Evolutionary conservation across 495 filamentous ascomycete species (phyloP).

Genomic region (Penicillium robsamsonii): DNA sequence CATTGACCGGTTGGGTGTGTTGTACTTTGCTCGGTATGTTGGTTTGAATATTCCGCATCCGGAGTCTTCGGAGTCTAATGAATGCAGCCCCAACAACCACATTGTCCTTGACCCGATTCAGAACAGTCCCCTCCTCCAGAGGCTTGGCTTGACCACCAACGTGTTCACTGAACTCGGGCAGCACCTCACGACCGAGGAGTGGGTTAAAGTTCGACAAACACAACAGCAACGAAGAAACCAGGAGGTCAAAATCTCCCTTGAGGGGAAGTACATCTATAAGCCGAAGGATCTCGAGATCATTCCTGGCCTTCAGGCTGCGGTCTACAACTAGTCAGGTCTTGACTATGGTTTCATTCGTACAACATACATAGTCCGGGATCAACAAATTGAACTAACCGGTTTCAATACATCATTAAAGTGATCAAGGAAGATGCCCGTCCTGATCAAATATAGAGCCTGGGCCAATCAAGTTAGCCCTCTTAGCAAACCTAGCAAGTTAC

Average conservation of each 20-base stretch:
- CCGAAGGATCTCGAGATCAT: slow-evolving; percentile 49
- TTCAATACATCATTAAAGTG: not conserved
- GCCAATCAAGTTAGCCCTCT: too few relatives aligned
- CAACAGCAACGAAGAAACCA: slow-evolving; percentile 44
- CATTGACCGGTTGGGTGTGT: slow-evolving; percentile 49
- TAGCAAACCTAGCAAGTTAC: not conserved
- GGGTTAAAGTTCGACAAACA: slow-evolving; percentile 36
- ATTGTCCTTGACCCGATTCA: slow-evolving; percentile 41
- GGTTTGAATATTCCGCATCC: not conserved
- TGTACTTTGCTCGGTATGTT: slow-evolving; percentile 43
- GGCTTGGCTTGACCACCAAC: slow-evolving; percentile 39
- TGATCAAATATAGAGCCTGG: too few relatives aligned
- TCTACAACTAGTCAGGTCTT: slow-evolving; percentile 38
- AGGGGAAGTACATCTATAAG: slow-evolving; percentile 38
- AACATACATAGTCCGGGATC: not conserved
- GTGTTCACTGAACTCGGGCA: slow-evolving; percentile 34
- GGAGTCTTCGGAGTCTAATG: not conserved
- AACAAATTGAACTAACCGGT: not conserved
- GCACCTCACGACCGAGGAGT: slow-evolving; percentile 36
- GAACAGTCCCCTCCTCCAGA: slow-evolving; percentile 43
- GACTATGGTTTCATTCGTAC: not conserved
- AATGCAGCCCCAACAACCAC: slow-evolving; percentile 34
- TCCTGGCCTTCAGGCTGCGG: slow-evolving; percentile 43
- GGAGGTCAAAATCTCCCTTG: slow-evolving; percentile 38
- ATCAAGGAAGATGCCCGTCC: not conserved